A percentile compares a stretch with the other conserved stretches of the same genome.
These are phyloP conservation scores for Calonectria pseudoturangicola DNA, from an alignment of 2,329 filamentous ascomycete genomes.

Conservation along the genomic window DNA sequence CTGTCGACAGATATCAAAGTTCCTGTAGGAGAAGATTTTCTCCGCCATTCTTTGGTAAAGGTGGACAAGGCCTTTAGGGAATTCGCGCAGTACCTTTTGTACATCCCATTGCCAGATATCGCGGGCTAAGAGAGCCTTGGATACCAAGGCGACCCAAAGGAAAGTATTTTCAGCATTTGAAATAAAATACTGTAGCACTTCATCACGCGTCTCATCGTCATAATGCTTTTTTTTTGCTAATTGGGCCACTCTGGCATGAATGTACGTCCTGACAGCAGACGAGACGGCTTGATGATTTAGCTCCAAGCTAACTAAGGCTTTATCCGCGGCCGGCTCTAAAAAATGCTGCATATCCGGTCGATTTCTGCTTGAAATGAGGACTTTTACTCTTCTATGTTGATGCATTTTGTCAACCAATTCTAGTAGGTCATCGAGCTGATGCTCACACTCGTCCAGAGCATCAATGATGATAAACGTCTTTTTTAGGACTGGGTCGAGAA, in stretches of 20 bases:
- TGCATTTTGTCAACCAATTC: slow-evolving; percentile 68
- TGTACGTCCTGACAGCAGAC: slow-evolving; percentile 61
- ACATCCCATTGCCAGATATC: slow-evolving; percentile 35
- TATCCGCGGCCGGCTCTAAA: slow-evolving; percentile 40
- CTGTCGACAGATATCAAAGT: no score
- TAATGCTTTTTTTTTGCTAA: slow-evolving; percentile 51
- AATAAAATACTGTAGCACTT: slow-evolving; percentile 45
- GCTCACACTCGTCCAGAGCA: slow-evolving; percentile 16
- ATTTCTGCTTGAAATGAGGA: slow-evolving; percentile 11
- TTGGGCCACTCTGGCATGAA: slow-evolving; percentile 59
- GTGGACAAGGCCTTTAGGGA: slow-evolving; percentile 59
- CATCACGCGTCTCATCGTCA: slow-evolving; percentile 24
- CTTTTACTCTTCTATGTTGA: neutral
- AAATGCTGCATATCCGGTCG: slow-evolving; percentile 42
- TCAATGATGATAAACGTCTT: slow-evolving; percentile 4
- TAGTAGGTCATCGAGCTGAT: slow-evolving; percentile 57
- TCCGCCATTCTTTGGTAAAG: no score
- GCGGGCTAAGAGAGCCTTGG: slow-evolving; percentile 39
- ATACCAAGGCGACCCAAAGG: slow-evolving; percentile 55
- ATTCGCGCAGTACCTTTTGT: slow-evolving; percentile 43
- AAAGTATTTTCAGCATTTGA: slow-evolving; percentile 61
- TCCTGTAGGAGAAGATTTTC: no score
- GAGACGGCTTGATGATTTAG: slow-evolving; percentile 60
- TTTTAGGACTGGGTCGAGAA: neutral
- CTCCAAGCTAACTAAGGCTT: slow-evolving; percentile 59